Base-by-base conservation (phyloP, 768 basidiomycete genomes). In the Macrocybe gigantea region DNA sequence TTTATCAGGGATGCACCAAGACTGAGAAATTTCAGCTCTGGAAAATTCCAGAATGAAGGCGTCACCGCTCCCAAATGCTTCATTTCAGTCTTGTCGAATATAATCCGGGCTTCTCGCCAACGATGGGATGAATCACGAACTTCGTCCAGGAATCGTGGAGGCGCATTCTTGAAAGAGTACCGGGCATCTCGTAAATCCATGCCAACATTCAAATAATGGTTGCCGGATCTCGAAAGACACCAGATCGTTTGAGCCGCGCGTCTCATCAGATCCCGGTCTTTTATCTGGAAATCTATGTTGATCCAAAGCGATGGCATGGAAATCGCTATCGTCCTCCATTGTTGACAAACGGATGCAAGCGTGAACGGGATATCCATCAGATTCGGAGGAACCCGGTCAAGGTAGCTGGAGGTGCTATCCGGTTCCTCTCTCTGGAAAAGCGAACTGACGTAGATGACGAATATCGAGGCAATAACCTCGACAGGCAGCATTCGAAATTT, bases 231-330 rank as follows among this genome's bases (percentile, higher is more conserved):
- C 5, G 13, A 35, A 13, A 44, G 15, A 11, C 15, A 44, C 33
- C 32, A 35, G 2, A 15, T 13, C 7, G 32, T 35, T 6, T 33
- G 8, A 13, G 14, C 30, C 33, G 33, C 43, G 33, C 43, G 36
- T 22, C 22, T 44, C 29, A 15, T 35, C 43, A 33, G 36, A 2
- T 44, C 11, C 13, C n/a, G 43, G n/a, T 15, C 33, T 12, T 35
- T 35, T 33, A 44, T 33, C 7, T 33, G 36, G 32, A 44, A 35
- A 33, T 44, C 33, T 33, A 44, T 44, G n/a, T 44, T 44, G 32
- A 15, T 33, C 43, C 43, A 44, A 9, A 44, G 43, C 5, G 43
- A 44, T 22, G 43, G 36, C 43, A 33, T 44, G 43, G 43, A 44
- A 9, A 33, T 15, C 12, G 43, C 43, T 13, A 44, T 13, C 43